Evolutionary conservation across 768 basidiomycete genomes (phyloP).

Genomic region (Austroboletus eburneus): DNA sequence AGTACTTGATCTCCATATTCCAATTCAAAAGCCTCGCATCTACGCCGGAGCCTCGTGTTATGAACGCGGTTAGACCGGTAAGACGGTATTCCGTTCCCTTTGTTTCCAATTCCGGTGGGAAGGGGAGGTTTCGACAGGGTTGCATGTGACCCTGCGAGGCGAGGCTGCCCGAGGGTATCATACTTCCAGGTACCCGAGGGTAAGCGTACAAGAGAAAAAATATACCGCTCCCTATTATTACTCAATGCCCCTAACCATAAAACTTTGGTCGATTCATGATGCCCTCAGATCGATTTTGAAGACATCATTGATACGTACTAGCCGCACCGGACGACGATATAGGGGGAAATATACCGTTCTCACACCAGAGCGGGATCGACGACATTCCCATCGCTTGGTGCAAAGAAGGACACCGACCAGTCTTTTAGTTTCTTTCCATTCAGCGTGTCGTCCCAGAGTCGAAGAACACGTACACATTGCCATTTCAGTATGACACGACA

Average conservation of each 20-base stretch:
- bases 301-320: neutral
- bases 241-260: too few species aligned
- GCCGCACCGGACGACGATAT: neutral
- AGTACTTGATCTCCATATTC: slow-evolving; percentile 5
- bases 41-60: neutral
- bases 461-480: neutral
- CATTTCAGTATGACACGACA: neutral
- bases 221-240: neutral
- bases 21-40: neutral
- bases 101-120: neutral
- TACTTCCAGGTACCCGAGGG: neutral
- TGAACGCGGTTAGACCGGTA: neutral
- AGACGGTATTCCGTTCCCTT: neutral
- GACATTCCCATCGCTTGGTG: slow-evolving; percentile 9
- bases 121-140: neutral
- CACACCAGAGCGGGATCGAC: slow-evolving; percentile 7
- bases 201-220: neutral
- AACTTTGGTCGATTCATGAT: too few species aligned
- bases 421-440: neutral
- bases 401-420: neutral
- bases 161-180: too few species aligned
- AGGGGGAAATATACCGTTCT: slow-evolving; percentile 2
- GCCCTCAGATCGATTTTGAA: too few species aligned
- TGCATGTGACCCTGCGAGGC: neutral
- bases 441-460: neutral